A percentile compares a stretch with the other conserved stretches of the same genome.
Conservation (phyloP, 495 filamentous ascomycete genomes). For the Parathielavia hyrcaniae region DNA sequence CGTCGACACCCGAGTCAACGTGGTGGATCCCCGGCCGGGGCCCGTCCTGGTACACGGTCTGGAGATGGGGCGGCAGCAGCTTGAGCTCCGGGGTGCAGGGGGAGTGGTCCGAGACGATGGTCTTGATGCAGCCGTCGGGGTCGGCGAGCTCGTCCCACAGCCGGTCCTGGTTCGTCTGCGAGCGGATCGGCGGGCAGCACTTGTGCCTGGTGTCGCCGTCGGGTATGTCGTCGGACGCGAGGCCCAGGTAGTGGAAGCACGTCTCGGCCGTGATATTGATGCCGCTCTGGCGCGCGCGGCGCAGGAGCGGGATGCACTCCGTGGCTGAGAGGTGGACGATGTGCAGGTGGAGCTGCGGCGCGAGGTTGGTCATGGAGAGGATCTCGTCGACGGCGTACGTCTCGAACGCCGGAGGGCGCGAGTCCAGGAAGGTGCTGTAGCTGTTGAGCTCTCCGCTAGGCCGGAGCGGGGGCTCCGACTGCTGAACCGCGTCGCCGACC, state of each 20-base stretch:
- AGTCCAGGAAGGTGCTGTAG: constrained; percentile 89
- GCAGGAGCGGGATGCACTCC: constrained; percentile 85
- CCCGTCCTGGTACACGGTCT: constrained; percentile 26
- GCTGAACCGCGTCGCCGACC: constrained; percentile 71
- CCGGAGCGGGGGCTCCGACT: constrained; percentile 62
- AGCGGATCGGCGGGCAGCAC: constrained; percentile 93
- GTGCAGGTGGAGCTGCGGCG: constrained; percentile 79
- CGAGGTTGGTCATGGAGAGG: constrained; percentile 68
- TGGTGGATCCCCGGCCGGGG: constrained; percentile 34
- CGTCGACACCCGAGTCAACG: constrained; percentile 44
- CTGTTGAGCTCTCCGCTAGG: constrained; percentile 69
- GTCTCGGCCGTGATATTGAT: constrained; percentile 94
- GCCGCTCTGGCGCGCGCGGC: constrained; percentile 68
- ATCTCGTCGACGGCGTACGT: constrained; percentile 87
- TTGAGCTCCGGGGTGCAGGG: constrained; percentile 95
- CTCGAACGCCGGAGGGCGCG: constrained; percentile 83
- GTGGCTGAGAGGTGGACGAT: constrained; percentile 93
- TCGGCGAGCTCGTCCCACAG: constrained; percentile 77
- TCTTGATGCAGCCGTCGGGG: constrained; percentile 75
- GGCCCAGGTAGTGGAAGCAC: constrained; percentile 95
- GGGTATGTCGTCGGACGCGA: constrained; percentile 77
- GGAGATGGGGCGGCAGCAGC: constrained; percentile 64
- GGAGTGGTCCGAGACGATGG: constrained; percentile 93
- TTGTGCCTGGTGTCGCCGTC: constrained; percentile 94
- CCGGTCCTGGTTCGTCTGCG: constrained; percentile 73